A percentile compares a stretch with the other conserved stretches of the same genome.
These are phyloP conservation scores for Hypsizygus ulmarius DNA, from an alignment of 1,284 basidiomycete species.

Conservation along the genomic window DNA sequence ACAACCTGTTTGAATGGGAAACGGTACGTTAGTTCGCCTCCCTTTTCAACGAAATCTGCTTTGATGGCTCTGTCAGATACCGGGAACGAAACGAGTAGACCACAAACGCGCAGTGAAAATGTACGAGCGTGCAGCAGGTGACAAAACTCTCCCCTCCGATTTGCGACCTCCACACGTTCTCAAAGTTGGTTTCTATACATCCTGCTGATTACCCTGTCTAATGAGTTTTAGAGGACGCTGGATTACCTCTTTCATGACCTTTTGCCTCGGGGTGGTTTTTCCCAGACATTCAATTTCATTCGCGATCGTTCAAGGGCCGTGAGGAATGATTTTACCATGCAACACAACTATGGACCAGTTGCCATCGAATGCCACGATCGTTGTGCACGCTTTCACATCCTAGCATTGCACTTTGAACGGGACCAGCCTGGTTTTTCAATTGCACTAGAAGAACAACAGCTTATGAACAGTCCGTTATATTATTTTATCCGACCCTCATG, in stretches of 20 bases:
- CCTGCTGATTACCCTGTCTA: constrained; percentile 9
- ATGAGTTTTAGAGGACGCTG: constrained; percentile 64
- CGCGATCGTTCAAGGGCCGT: constrained; percentile 91
- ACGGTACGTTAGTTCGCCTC: constrained; percentile 51
- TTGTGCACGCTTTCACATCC: constrained; percentile 91
- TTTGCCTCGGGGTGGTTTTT: constrained; percentile 66
- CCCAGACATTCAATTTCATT: constrained; percentile 79
- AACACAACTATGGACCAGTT: constrained; percentile 74
- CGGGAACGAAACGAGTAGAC: constrained; percentile 77
- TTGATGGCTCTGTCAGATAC: constrained; percentile 52
- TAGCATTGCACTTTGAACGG: constrained; percentile 77
- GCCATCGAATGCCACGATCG: constrained; percentile 92
- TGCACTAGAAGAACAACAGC: constrained; percentile 81
- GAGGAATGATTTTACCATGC: constrained; percentile 93
- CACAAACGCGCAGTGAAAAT: constrained; percentile 89
- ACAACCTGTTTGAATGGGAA: constrained; percentile 88
- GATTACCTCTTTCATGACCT: constrained; percentile 91
- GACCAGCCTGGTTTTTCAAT: constrained; percentile 63
- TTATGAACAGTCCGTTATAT: constrained; percentile 76
- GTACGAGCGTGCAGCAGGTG: constrained; percentile 93
- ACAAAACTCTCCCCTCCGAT: constrained; percentile 90
- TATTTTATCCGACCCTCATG: constrained; percentile 2
- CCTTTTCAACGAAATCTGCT: constrained; percentile 30
- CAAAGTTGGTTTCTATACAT: constrained; percentile 39
- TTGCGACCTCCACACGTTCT: constrained; percentile 86